A percentile compares a stretch with the other conserved stretches of the same genome.
Conservation (phyloP, 352 stramenopile species). For the Blastocystis sp. region DNA sequence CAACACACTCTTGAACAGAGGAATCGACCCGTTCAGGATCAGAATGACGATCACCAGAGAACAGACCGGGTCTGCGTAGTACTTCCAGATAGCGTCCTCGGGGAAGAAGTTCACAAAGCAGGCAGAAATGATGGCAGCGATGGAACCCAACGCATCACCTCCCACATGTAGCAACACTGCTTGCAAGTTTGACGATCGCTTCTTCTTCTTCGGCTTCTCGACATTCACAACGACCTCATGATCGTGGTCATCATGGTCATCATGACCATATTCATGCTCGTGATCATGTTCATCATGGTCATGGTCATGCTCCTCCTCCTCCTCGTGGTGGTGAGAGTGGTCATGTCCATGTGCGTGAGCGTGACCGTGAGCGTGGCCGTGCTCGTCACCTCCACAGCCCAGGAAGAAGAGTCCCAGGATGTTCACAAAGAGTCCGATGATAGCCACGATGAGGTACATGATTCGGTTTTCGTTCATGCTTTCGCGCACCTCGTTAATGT, state of each 20-base stretch:
- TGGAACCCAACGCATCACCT: constrained; percentile 77
- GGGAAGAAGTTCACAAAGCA: constrained; percentile 71
- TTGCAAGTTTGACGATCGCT: constrained; percentile 80
- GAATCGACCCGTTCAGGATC: constrained; percentile 68
- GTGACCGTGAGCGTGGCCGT: constrained; percentile 71
- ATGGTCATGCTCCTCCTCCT: constrained; percentile 41
- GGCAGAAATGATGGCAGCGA: constrained; percentile 80
- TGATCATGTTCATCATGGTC: constrained; percentile 47
- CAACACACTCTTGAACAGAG: constrained; percentile 57
- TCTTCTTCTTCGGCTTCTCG: constrained; percentile 26
- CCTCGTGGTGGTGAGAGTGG: background rate
- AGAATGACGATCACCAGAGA: constrained; percentile 77
- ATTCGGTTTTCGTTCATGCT: background rate
- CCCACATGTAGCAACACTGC: constrained; percentile 81
- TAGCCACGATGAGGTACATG: background rate
- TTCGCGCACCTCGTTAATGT: constrained; percentile 52
- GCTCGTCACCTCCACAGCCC: constrained; percentile 58
- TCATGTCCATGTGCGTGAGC: constrained; percentile 66
- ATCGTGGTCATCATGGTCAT: constrained; percentile 65
- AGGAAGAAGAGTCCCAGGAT: constrained; percentile 81
- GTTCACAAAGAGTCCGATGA: constrained; percentile 74
- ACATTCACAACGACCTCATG: background rate
- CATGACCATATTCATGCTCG: constrained; percentile 62
- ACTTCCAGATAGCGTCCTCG: constrained; percentile 61
- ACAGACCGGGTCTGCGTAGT: constrained; percentile 72